phyloP scores from a whole-genome alignment of 306 rosid genomes.

The Leucaena leucocephala region DNA sequence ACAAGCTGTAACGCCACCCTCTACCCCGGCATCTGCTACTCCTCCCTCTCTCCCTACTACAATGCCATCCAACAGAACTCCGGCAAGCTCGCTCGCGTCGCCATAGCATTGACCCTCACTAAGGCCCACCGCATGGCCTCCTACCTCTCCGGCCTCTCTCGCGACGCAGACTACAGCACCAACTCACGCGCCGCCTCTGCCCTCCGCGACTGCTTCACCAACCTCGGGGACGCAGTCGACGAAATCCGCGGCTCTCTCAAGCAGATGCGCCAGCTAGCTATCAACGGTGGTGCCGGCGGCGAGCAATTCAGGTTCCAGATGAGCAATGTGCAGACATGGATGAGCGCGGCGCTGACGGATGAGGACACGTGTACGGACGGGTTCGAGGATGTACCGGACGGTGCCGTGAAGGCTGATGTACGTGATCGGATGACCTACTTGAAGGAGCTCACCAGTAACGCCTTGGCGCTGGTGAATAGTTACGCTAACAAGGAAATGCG shows the following conservation, averaged over 20 bases:
- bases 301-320: slow-evolving; percentile 60
- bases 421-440: slow-evolving; percentile 45
- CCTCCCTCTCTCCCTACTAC: slow-evolving; percentile 66
- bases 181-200: slow-evolving; percentile 1
- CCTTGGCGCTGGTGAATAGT: slow-evolving; percentile 66
- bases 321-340: slow-evolving; percentile 92
- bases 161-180: neutral
- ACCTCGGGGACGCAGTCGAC: neutral
- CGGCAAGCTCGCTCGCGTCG: slow-evolving; percentile 27
- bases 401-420: slow-evolving; percentile 51
- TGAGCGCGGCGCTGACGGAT: slow-evolving; percentile 87
- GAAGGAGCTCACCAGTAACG: slow-evolving; percentile 72
- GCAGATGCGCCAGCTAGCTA: slow-evolving; percentile 59
- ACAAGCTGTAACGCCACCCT: slow-evolving; percentile 60
- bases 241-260: slow-evolving; percentile 55
- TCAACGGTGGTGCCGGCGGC: neutral
- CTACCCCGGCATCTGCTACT: slow-evolving; percentile 74
- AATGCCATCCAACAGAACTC: slow-evolving; percentile 49
- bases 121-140: slow-evolving; percentile 12
- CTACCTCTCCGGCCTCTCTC: neutral
- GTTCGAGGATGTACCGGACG: slow-evolving; percentile 56
- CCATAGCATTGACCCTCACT: neutral
- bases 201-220: slow-evolving; percentile 3
- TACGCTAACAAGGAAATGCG: slow-evolving; percentile 45
- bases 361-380: slow-evolving; percentile 89